phyloP scores from a whole-genome alignment of 768 basidiomycete genomes.

The Suillus tomentosus region DNA sequence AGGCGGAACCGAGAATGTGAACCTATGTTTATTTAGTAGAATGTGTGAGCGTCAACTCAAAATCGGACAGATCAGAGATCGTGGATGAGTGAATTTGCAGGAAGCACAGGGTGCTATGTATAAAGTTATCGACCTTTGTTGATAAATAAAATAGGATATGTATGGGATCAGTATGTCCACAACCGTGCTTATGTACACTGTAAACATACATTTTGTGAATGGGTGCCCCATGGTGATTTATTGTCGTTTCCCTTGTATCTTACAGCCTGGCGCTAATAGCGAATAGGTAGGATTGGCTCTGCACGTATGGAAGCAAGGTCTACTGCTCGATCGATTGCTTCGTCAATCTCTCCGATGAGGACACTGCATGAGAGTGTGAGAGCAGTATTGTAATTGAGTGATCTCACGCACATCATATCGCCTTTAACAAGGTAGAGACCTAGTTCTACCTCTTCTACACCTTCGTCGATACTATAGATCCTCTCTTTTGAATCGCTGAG shows the following conservation, averaged over 20 bases:
- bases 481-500: slow-evolving; percentile 93
- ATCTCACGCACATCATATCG: slow-evolving; percentile 86
- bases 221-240: neutral
- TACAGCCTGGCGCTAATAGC: slow-evolving; percentile 49
- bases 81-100: neutral
- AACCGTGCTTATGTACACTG: slow-evolving; percentile 4
- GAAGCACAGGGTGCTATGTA: slow-evolving; percentile 8
- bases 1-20: neutral
- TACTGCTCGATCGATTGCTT: slow-evolving; percentile 71
- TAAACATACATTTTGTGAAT: slow-evolving; percentile 6
- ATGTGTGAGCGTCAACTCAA: neutral
- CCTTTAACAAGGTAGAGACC: slow-evolving; percentile 98
- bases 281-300: slow-evolving; percentile 83
- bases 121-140: neutral
- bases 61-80: neutral
- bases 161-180: slow-evolving; percentile 1
- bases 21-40: neutral
- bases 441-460: slow-evolving; percentile 91
- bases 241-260: neutral
- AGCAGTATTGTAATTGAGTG: neutral
- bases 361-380: slow-evolving; percentile 42
- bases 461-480: slow-evolving; percentile 87
- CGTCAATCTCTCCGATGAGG: slow-evolving; percentile 85
- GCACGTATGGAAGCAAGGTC: slow-evolving; percentile 82
- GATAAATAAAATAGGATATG: neutral